Percentiles rank a stretch among this genome's conserved stretches.
phyloP scores from a whole-genome alignment of 73 alveolate species.

The Loxodes magnus region DNA sequence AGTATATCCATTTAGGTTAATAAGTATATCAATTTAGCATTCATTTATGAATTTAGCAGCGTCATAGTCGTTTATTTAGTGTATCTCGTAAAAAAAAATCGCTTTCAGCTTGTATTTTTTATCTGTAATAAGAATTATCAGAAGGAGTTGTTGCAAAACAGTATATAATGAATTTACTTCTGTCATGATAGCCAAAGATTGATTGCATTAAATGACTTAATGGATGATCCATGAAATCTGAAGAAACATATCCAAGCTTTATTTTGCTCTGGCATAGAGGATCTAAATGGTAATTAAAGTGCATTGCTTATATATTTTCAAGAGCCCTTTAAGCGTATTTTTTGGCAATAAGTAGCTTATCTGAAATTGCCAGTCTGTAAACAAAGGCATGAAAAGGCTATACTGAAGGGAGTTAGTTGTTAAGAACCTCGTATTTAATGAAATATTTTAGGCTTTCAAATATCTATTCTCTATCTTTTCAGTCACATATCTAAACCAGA shows the following conservation, averaged over 20 bases:
- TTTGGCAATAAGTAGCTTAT: conserved; percentile 19
- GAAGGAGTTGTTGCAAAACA: conserved; percentile 18
- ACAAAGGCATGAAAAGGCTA: conserved; percentile 31
- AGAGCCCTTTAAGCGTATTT: conserved; percentile 25
- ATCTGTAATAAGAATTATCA: conserved; percentile 28
- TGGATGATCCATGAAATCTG: conserved; percentile 44
- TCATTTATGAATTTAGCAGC: conserved; percentile 18
- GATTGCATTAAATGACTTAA: conserved; percentile 27
- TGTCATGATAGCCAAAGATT: conserved; percentile 25
- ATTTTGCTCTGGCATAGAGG: conserved; percentile 9
- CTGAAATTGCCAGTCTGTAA: conserved; percentile 25
- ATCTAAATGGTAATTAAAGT: conserved; percentile 1
- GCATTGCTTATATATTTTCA: conserved; percentile 5
- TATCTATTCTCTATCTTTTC: conserved; percentile 20
- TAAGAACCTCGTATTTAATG: conserved; percentile 16
- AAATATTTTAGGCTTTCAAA: conserved; percentile 8
- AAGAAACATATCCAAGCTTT: conserved; percentile 32
- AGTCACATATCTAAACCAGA: conserved; percentile 25
- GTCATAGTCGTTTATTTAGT: conserved; percentile 11
- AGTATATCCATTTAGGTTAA: conserved; percentile 45
- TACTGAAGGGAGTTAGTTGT: conserved; percentile 19
- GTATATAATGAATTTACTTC: conserved; percentile 16
- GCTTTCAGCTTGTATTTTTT: conserved; percentile 16
- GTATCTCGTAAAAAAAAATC: conserved; percentile 26
- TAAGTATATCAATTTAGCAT: conserved; percentile 27